Conservation (phyloP, 352 stramenopile genomes). For the Globisporangium spiculum region DNA sequence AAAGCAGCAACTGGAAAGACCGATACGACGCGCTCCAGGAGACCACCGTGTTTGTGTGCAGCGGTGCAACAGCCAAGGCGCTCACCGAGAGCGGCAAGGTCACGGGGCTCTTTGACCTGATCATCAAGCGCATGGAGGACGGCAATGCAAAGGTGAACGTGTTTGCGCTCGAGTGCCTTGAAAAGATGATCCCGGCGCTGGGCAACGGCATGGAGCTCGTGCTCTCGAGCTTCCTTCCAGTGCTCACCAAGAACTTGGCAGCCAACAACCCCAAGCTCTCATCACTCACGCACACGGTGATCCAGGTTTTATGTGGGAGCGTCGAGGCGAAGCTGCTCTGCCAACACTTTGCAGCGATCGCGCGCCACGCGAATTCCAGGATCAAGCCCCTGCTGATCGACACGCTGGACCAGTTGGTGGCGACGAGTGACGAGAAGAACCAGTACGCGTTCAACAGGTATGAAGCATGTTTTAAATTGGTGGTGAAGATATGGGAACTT, state of each 20-base stretch:
- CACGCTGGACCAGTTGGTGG: conserved; percentile 39
- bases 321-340: conserved; percentile 53
- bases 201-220: conserved; percentile 58
- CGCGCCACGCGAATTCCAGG: conserved; percentile 49
- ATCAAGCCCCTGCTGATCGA: conserved; percentile 59
- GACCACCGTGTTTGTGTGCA: conserved; percentile 34
- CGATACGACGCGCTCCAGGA: conserved; percentile 60
- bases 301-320: conserved; percentile 44
- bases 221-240: conserved; percentile 49
- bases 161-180: conserved; percentile 55
- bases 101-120: conserved; percentile 56
- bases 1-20: conserved; percentile 81
- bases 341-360: conserved; percentile 50
- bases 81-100: conserved; percentile 48
- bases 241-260: conserved; percentile 52
- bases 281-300: conserved; percentile 30
- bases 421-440: conserved; percentile 42
- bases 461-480: background rate
- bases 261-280: conserved; percentile 54
- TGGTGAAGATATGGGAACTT: background rate
- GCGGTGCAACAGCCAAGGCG: background rate
- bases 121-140: conserved; percentile 73
- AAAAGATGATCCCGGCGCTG: conserved; percentile 44
- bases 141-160: conserved; percentile 74
- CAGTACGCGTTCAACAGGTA: conserved; percentile 51